Percentiles rank a stretch among this genome's conserved stretches.
Conservation (phyloP, 1,284 basidiomycete species). For the Ustilago bromivora region DNA sequence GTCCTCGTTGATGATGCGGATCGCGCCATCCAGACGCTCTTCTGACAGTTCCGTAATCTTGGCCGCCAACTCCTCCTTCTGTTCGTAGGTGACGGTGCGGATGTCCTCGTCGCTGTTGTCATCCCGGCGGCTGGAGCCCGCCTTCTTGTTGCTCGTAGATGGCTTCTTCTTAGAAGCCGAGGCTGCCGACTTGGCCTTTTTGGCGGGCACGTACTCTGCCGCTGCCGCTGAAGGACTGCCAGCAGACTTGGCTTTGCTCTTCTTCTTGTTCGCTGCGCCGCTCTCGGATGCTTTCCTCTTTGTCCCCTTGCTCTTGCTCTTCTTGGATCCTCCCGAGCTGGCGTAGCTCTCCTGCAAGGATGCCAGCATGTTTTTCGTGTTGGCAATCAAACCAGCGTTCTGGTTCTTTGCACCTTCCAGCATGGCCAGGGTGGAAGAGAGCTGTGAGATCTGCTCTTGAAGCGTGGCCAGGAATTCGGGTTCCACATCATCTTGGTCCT, state of each 20-base stretch:
- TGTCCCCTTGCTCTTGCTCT: conserved; percentile 58
- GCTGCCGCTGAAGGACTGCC: conserved; percentile 33
- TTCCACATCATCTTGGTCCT: conserved; percentile 58
- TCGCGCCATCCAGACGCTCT: conserved; percentile 67
- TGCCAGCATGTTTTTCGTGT: conserved; percentile 58
- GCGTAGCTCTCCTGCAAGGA: conserved; percentile 57
- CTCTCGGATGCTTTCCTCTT: conserved; percentile 55
- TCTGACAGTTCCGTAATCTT: conserved; percentile 69
- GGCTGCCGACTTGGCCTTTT: conserved; percentile 55
- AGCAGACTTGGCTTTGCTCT: conserved; percentile 49
- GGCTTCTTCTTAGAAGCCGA: conserved; percentile 53
- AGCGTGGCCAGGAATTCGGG: conserved; percentile 54
- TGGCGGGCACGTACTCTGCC: conserved; percentile 43
- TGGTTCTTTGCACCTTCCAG: conserved; percentile 61
- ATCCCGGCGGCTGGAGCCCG: conserved; percentile 30
- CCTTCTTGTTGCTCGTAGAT: conserved; percentile 45
- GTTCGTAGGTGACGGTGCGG: conserved; percentile 67
- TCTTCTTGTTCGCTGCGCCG: conserved; percentile 39
- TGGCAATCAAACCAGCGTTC: conserved; percentile 59
- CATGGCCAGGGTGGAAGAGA: conserved; percentile 58
- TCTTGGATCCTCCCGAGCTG: conserved; percentile 48
- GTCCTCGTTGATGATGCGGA: conserved; percentile 69
- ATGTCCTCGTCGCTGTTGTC: conserved; percentile 63
- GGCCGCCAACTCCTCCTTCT: conserved; percentile 68
- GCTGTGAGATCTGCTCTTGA: conserved; percentile 59